Evolutionary conservation across 2,329 filamentous ascomycete species (phyloP), one percentile per base, ranked within the genome.

Genomic region (Fusarium goolgardi): DNA sequence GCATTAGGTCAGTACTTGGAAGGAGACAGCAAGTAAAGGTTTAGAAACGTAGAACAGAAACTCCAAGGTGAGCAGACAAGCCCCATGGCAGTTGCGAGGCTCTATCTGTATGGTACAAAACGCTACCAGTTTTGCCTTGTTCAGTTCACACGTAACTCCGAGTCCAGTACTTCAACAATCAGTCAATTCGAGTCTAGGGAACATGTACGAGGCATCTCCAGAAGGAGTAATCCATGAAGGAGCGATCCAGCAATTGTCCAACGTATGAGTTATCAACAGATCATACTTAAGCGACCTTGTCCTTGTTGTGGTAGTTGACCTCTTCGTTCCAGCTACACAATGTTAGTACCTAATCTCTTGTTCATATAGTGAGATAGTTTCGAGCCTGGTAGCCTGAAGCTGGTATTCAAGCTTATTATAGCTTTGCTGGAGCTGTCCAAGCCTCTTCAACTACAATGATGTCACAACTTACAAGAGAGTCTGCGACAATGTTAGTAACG

Each of bases 291-390:
- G 78, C 75, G 65, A 79, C 77, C 87, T 92, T 93, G 85, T 96
- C 91, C 85, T 91, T 91, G 86, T 97, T 94, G 90, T 98, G 94
- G 86, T 97, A 95, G 90, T 98, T 98, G 85, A 97, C 94, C 62
- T 85, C 87, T 72, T 90, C 85, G 83, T 98, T 98, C 96, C 96
- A 99, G 91, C 91, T 93, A 56, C 46, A 27, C 18, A 41, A n/a
- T 13, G 67, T 74, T 69, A 76, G 75, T 41, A 67, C 50, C 8
- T 15, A 7, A 15, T 56, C 27, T 25, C 27, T 25, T 25, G 35
- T 2, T 50, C 32, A 29, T 32, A 23, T 6, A 27, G 34, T 18
- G 35, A 51, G n/a, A 15, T 15, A 32, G 13, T 15, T 41, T 35
- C 18, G 18, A 35, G 44, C 27, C 55, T 34, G 25, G 11, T n/a